Conservation (phyloP, 306 rosid species). For the Lathyrus tuberosus region DNA sequence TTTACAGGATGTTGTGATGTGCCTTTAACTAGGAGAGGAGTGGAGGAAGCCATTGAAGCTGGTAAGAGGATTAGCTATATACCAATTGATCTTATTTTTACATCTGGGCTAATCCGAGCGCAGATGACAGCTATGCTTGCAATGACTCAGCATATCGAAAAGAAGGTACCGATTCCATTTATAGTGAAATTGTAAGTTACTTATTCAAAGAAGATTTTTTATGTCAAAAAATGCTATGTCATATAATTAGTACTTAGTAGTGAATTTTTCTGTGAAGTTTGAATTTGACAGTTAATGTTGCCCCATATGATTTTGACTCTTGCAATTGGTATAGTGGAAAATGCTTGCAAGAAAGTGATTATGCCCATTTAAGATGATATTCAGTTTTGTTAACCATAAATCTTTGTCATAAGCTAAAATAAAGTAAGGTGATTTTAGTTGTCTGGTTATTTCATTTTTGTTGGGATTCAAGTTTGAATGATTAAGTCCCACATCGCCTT, state of each 20-base stretch:
- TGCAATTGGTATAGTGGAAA: not conserved
- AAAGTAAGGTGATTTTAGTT: slow-evolving; percentile 4
- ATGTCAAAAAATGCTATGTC: not conserved
- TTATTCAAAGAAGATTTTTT: slow-evolving; percentile 4
- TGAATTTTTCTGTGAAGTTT: slow-evolving; percentile 2
- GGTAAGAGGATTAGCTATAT: slow-evolving; percentile 92
- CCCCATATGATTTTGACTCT: not conserved
- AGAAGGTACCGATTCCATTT: slow-evolving; percentile 57
- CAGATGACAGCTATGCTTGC: slow-evolving; percentile 99
- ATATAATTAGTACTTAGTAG: not conserved
- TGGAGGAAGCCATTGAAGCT: slow-evolving; percentile 94
- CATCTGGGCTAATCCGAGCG: slow-evolving; percentile 84
- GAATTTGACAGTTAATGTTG: slow-evolving; percentile 14
- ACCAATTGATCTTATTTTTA: slow-evolving; percentile 82
- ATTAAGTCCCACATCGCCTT: too few species aligned
- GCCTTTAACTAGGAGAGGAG: slow-evolving; percentile 87
- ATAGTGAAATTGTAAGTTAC: not conserved
- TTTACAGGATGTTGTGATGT: slow-evolving; percentile 98
- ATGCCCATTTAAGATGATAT: slow-evolving; percentile 13
- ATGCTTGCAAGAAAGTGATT: slow-evolving; percentile 2
- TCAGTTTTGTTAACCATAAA: not conserved
- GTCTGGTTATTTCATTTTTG: not conserved
- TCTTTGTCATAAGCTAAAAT: slow-evolving; percentile 16
- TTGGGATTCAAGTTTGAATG: too few species aligned
- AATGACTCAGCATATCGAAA: slow-evolving; percentile 82